These are phyloP conservation scores for Chytriomyces sp. DNA, from an alignment of 192 early-diverging fungal species.

Conservation along the genomic window DNA sequence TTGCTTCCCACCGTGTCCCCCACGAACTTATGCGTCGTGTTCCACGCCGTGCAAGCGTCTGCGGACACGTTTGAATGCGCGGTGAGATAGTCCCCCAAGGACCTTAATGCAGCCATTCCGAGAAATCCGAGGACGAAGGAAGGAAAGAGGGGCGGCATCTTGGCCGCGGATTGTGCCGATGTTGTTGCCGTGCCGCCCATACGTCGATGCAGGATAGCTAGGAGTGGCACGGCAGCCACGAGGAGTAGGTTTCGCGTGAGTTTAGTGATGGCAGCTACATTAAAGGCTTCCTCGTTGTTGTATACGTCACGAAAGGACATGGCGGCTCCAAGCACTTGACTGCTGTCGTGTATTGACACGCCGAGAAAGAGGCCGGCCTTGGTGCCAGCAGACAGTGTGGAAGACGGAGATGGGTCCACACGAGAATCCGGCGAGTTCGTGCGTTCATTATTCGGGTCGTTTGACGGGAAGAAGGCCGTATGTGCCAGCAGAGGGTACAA, in stretches of 20 bases:
- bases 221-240: slow-evolving; percentile 7
- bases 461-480: background rate
- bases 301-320: slow-evolving; percentile 19
- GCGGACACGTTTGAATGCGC: background rate
- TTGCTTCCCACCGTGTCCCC: background rate
- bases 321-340: slow-evolving; percentile 11
- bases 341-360: slow-evolving; percentile 7
- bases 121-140: slow-evolving; percentile 11
- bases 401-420: background rate
- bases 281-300: slow-evolving; percentile 4
- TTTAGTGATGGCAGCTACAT: slow-evolving; percentile 12
- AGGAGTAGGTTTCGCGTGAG: slow-evolving; percentile 9
- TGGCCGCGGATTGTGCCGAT: background rate
- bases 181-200: background rate
- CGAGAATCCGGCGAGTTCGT: background rate
- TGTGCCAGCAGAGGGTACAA: slow-evolving; percentile 5
- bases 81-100: background rate
- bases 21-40: background rate
- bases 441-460: background rate
- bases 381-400: background rate
- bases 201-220: background rate
- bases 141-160: slow-evolving; percentile 11
- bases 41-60: background rate
- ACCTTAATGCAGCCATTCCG: background rate
- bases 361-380: slow-evolving; percentile 17